Evolutionary conservation across 768 basidiomycete genomes (phyloP).

Genomic region (Agaricus blazei): DNA sequence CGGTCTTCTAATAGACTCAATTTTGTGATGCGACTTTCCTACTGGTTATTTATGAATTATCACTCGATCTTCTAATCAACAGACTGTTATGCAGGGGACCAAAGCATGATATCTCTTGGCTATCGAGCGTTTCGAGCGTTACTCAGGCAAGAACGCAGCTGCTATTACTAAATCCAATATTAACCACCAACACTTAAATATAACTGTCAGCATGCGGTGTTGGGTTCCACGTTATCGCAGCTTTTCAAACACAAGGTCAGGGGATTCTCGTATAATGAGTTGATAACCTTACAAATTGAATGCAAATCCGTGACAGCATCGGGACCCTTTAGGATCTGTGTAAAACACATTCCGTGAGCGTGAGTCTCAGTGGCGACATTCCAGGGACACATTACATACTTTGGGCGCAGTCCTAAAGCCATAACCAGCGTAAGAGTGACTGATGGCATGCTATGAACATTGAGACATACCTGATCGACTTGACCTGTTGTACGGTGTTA

Average conservation of each 20-base stretch:
- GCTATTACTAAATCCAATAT: no score
- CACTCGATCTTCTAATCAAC: no score
- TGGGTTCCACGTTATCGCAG: not conserved
- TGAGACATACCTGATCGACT: constrained; percentile 1
- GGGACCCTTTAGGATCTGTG: not conserved
- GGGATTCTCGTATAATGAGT: not conserved
- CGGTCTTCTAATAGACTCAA: no score
- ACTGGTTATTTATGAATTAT: no score
- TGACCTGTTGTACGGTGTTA: not conserved
- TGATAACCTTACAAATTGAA: not conserved
- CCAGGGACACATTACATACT: not conserved
- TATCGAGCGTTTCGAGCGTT: no score
- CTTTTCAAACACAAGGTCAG: not conserved
- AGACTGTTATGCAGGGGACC: no score
- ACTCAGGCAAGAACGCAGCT: no score
- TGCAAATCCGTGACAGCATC: constrained; percentile 7
- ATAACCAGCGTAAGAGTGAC: not conserved
- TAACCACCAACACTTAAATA: no score
- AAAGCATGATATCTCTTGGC: no score
- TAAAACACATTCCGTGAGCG: not conserved
- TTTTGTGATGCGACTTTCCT: no score
- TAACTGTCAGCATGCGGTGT: not conserved
- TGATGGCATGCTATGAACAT: not conserved
- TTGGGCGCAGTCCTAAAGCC: not conserved
- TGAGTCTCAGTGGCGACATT: not conserved